Percentiles rank a stretch among this genome's conserved stretches.
Evolutionary conservation across 805 yeast genomes (phyloP).

Genomic region (Lipomyces mesembrius): DNA sequence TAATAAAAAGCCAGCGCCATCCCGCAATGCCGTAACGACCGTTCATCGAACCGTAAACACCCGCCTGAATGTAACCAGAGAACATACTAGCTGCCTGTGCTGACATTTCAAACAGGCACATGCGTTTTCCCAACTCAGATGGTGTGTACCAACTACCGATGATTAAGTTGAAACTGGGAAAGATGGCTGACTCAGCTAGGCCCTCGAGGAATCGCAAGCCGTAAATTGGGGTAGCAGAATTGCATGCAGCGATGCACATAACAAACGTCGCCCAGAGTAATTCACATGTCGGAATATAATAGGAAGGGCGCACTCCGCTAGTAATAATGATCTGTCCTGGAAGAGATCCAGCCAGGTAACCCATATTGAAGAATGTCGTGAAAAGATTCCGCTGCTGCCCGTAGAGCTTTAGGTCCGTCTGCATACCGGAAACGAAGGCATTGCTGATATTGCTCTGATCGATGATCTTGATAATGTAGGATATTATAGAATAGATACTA

Average conservation of each 20-base stretch:
- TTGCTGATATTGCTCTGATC: slow-evolving; percentile 61
- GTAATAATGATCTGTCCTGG: slow-evolving; percentile 45
- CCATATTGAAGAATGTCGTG: slow-evolving; percentile 46
- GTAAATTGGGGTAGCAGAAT: slow-evolving; percentile 56
- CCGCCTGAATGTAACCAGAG: slow-evolving; percentile 59
- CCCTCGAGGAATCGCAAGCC: slow-evolving; percentile 70
- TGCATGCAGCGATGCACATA: slow-evolving; percentile 56
- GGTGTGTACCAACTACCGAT: slow-evolving; percentile 62
- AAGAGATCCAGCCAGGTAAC: slow-evolving; percentile 44
- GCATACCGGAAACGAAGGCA: slow-evolving; percentile 52
- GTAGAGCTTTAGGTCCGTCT: slow-evolving; percentile 46
- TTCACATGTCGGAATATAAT: slow-evolving; percentile 59
- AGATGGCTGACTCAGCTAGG: slow-evolving; percentile 66
- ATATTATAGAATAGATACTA: slow-evolving; percentile 11
- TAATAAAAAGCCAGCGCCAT: slow-evolving; percentile 60
- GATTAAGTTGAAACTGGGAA: slow-evolving; percentile 51
- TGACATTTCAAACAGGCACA: slow-evolving; percentile 45
- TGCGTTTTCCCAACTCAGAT: slow-evolving; percentile 53
- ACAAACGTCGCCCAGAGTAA: slow-evolving; percentile 65
- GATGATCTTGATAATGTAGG: slow-evolving; percentile 52
- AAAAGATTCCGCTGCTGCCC: slow-evolving; percentile 57
- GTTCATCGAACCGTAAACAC: slow-evolving; percentile 45
- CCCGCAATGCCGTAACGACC: slow-evolving; percentile 8
- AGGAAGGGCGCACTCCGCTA: slow-evolving; percentile 41
- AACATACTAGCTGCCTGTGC: slow-evolving; percentile 58